Base-by-base conservation (phyloP, 179 eudicot species). In the Nepenthes alata region DNA sequence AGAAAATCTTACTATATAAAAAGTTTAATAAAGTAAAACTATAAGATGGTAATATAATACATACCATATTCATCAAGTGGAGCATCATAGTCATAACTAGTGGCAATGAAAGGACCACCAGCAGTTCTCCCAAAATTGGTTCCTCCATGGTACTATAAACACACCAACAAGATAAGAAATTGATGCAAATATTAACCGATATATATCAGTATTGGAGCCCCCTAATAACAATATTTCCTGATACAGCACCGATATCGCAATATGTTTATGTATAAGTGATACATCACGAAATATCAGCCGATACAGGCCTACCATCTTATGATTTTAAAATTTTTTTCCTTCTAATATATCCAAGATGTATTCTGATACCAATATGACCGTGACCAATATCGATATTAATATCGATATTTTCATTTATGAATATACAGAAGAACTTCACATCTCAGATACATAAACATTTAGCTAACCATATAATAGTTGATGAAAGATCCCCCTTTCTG, bases 41-140 rank as follows among this genome's bases (percentile, higher is more conserved):
- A 25, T 25, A 25, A 25, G 25, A 25, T 25, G 25, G 25, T 2
- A 3, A 55, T 5, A 2, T 2, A 37, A n/a, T 25, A 53, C 75
- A 45, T 87, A 91, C 98, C 98, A 65, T 60, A 88, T 75, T 91
- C 98, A 80, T 91, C 98, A 12, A 91, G 79, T 69, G 98, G 98
- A 64, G 98, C 96, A 75, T 91, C 96, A 67, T 91, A 91, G 67
- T 88, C 98, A 67, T 91, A 91, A 72, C 98, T 91, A 58, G 98
- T 91, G n/a, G 96, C 89, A 68, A 91, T 88, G 54, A 91, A 91
- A 62, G 97, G 97, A 59, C 98, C 98, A 53, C 98, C 98, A 11
- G 98, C 86, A 35, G 98, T 88, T 77, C 98, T 78, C 25, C 89
- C 98, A 63, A 91, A 91, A 69, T 91, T 91, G 47, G 98, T 91